Conservation (phyloP, 768 basidiomycete genomes). For the Lentinus tigrinus region DNA sequence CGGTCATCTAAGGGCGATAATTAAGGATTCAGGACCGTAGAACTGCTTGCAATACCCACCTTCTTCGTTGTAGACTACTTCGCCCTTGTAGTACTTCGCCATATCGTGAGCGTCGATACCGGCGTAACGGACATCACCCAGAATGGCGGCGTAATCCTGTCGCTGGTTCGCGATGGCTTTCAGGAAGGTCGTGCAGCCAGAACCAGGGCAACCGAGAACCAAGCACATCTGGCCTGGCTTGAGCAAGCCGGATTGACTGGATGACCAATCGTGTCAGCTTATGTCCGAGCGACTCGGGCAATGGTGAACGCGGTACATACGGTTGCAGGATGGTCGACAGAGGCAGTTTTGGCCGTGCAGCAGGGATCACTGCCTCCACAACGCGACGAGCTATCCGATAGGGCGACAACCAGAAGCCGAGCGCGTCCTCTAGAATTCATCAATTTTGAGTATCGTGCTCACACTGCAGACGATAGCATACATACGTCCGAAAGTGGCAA, state of each 20-base stretch:
- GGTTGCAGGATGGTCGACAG: conserved; percentile 61
- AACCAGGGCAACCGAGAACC: conserved; percentile 78
- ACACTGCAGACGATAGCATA: not conserved
- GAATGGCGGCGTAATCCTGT: conserved; percentile 57
- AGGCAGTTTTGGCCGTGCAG: conserved; percentile 28
- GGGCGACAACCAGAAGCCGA: conserved; percentile 54
- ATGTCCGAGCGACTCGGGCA: not conserved
- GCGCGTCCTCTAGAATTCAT: conserved; percentile 41
- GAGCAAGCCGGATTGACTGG: conserved; percentile 65
- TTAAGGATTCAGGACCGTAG: not conserved
- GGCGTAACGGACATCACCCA: conserved; percentile 78
- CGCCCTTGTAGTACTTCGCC: conserved; percentile 73
- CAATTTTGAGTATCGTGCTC: not conserved
- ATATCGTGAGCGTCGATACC: conserved; percentile 78
- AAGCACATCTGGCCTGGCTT: conserved; percentile 87
- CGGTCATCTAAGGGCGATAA: conserved; percentile 59
- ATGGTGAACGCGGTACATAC: conserved; percentile 31
- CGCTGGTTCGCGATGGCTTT: conserved; percentile 80
- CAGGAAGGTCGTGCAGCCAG: conserved; percentile 86
- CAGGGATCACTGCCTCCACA: conserved; percentile 39
- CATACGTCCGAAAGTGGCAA: conserved; percentile 60
- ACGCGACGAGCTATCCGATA: conserved; percentile 47
- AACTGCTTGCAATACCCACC: conserved; percentile 35
- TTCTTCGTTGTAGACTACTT: conserved; percentile 78
- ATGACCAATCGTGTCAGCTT: not conserved